A percentile compares a stretch with the other conserved stretches of the same genome.
phyloP scores from a whole-genome alignment of 208 protist genomes.

The Crithidia bombi region DNA sequence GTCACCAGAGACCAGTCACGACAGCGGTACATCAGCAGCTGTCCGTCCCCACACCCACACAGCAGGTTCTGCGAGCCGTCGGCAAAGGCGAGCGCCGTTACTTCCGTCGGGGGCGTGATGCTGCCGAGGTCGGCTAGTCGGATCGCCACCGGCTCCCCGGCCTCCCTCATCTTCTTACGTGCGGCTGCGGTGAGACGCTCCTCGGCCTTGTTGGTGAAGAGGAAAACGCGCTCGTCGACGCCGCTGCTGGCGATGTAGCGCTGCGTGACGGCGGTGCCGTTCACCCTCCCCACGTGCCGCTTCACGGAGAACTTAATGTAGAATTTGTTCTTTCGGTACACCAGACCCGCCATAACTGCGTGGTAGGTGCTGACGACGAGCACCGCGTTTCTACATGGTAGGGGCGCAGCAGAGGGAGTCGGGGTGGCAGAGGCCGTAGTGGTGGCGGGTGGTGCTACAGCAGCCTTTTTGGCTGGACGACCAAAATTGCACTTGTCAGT shows the following conservation, averaged over 20 bases:
- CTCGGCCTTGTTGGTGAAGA: conserved; percentile 82
- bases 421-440: neutral
- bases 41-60: conserved; percentile 64
- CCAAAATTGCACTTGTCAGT: neutral
- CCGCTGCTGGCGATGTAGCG: conserved; percentile 69
- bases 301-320: conserved; percentile 79
- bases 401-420: neutral
- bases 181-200: conserved; percentile 31
- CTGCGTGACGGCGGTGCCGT: conserved; percentile 39
- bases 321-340: conserved; percentile 55
- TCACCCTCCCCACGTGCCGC: conserved; percentile 68
- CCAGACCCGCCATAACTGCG: conserved; percentile 72
- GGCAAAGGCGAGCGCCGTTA: conserved; percentile 46
- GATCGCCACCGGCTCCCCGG: conserved; percentile 44
- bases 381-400: conserved; percentile 49
- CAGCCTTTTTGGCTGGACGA: neutral
- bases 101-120: conserved; percentile 58
- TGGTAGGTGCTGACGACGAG: conserved; percentile 79
- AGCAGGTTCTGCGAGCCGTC: conserved; percentile 52
- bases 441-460: neutral
- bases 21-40: conserved; percentile 67
- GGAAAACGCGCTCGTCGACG: conserved; percentile 75
- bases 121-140: conserved; percentile 73
- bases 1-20: conserved; percentile 60
- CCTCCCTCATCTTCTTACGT: conserved; percentile 35